phyloP scores from a whole-genome alignment of 2,329 filamentous ascomycete genomes.

The Fusarium luffae region DNA sequence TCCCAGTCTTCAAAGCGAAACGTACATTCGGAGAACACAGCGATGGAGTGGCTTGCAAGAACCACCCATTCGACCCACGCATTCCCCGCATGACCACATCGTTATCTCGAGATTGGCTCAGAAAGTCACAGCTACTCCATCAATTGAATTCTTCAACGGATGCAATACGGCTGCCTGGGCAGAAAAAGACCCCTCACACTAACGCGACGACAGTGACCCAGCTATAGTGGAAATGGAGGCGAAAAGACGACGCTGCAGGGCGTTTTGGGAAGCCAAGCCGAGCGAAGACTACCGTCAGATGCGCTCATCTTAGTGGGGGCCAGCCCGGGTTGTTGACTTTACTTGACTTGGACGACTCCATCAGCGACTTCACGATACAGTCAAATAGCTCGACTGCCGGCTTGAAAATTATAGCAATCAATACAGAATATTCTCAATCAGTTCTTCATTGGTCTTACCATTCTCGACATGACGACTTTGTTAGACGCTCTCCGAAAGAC shows the following conservation, averaged over 20 bases:
- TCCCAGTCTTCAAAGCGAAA: neutral
- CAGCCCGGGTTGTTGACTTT: constrained; percentile 11
- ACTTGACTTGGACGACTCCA: neutral
- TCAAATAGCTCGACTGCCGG: constrained; percentile 4
- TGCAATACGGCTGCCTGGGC: constrained; percentile 23
- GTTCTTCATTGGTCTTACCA: no score
- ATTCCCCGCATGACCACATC: constrained; percentile 32
- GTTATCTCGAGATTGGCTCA: constrained; percentile 26
- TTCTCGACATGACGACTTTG: constrained; percentile 41
- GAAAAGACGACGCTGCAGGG: constrained; percentile 13
- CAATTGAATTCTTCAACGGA: neutral
- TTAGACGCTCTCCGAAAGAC: constrained; percentile 45
- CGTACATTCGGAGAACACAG: neutral
- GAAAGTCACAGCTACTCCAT: constrained; percentile 1
- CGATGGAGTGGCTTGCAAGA: constrained; percentile 1
- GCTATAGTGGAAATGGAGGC: constrained; percentile 25
- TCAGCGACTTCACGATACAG: neutral
- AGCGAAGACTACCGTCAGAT: constrained; percentile 23
- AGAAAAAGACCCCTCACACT: neutral
- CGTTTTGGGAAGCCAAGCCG: constrained; percentile 30
- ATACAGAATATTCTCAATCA: neutral
- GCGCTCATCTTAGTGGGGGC: constrained; percentile 18
- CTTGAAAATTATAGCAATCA: neutral
- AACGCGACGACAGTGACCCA: constrained; percentile 22
- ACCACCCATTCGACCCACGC: constrained; percentile 24